Base-by-base conservation (phyloP, 1,284 basidiomycete genomes). In the Ustilago tritici region DNA sequence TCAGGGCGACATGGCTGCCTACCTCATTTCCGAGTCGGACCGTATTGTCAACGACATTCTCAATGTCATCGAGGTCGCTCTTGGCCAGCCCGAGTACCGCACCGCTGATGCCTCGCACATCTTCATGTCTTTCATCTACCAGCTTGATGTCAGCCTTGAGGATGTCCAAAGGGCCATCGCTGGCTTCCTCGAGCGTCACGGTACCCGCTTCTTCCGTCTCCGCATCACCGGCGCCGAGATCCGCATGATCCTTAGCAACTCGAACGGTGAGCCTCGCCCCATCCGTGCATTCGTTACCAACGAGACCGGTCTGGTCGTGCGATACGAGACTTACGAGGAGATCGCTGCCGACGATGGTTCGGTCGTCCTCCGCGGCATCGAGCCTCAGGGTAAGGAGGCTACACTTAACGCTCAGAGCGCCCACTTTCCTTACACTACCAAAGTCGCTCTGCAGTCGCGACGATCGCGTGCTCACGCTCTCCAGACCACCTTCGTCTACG, bases 381-480 rank as follows among this genome's bases (percentile, higher is more conserved):
- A 69, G 50, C 69, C 65, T 17, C 38, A 63, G 34, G 76, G 78
- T 47, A 70, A 76, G 61, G 66, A 75, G 36, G 81, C 82, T 35
- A 62, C 75, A 31, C 77, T 82, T 75, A 80, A 83, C 66, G 70
- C 61, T 35, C 77, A 77, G 65, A 80, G 79, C 54, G 76, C 82
- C 32, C 75, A 79, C 59, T 76, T 73, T 59, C 90, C 94, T 0
- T 98, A 99, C 88, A 91, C 95, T 17, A 98, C 96, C 70, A 99
- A 98, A 88, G 95, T 98, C 87, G 98, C 95, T n/a, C 89, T 99
- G 61, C 97, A 99, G 87, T 95, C 96, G 65, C 95, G 97, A 87
- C 95, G 97, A 82, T 98, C 98, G 89, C 95, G 98, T 85, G 97
- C 97, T n/a, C 97, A 99, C 87, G 91, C 97, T 65, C 92, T 98